Conservation (phyloP, 345 rosid species). For the Noccaea caerulescens region DNA sequence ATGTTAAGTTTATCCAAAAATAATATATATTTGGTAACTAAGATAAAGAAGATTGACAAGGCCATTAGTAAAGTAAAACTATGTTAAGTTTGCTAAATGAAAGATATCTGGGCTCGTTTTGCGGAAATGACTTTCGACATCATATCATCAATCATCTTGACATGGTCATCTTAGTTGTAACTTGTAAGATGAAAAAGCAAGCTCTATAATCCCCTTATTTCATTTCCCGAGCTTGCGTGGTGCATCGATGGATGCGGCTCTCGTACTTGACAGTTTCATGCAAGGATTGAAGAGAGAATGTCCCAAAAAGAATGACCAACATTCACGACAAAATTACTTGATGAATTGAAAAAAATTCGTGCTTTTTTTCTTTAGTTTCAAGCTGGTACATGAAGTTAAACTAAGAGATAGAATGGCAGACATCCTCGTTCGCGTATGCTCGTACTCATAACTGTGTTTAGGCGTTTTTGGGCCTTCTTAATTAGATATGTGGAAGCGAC, state of each 20-base stretch:
- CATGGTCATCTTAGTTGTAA: not conserved
- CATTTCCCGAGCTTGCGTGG: too few relatives aligned
- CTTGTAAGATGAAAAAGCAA: too few relatives aligned
- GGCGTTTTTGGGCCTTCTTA: not conserved
- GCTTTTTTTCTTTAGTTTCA: not conserved
- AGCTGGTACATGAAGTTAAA: not conserved
- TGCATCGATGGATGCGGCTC: too few relatives aligned
- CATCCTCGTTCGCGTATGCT: not conserved
- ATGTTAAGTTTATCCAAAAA: too few relatives aligned
- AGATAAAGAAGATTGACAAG: not conserved
- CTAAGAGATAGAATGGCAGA: not conserved
- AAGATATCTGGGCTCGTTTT: not conserved
- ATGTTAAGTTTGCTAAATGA: not conserved
- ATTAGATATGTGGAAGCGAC: not conserved
- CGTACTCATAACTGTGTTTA: not conserved
- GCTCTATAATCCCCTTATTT: too few relatives aligned
- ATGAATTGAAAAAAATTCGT: not conserved
- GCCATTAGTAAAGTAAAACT: not conserved
- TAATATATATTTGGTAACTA: not conserved
- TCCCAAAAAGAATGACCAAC: not conserved
- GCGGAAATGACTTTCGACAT: not conserved
- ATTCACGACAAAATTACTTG: not conserved
- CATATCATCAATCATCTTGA: not conserved
- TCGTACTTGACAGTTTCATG: too few relatives aligned
- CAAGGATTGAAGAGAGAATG: too few relatives aligned